A percentile compares a stretch with the other conserved stretches of the same genome.
Conservation (phyloP, 345 rosid genomes). For the Corchorus capsularis region DNA sequence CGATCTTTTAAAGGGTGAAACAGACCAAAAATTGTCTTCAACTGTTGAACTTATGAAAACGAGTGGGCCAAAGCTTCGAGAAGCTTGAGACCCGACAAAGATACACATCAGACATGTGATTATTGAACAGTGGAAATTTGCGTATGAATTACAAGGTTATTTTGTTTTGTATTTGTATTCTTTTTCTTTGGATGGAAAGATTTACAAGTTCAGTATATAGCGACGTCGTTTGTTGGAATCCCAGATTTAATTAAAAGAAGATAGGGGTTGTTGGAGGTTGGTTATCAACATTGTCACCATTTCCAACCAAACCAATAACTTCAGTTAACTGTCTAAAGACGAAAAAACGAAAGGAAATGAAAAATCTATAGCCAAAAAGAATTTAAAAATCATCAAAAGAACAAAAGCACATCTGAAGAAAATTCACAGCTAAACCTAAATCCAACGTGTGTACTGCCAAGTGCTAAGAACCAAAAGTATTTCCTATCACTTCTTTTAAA, state of each 20-base stretch:
- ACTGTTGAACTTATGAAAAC: neutral
- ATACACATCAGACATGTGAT: neutral
- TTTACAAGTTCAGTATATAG: neutral
- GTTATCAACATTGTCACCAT: constrained; percentile 4
- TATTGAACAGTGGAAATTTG: neutral
- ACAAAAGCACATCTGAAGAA: too few relatives aligned
- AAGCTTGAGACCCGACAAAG: neutral
- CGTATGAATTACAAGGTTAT: neutral
- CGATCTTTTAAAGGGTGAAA: neutral
- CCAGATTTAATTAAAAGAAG: neutral
- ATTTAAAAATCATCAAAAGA: too few relatives aligned
- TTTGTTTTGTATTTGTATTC: too few relatives aligned
- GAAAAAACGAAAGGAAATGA: neutral
- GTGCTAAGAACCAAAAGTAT: too few relatives aligned
- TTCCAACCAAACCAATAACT: neutral
- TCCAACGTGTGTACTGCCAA: too few relatives aligned
- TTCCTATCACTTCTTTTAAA: too few relatives aligned
- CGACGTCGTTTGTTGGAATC: neutral
- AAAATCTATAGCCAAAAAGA: too few relatives aligned
- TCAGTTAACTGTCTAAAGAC: neutral
- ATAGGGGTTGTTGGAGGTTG: neutral
- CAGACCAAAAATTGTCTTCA: neutral
- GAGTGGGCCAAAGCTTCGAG: neutral
- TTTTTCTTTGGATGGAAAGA: neutral
- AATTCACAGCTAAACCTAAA: too few relatives aligned